Conservation (phyloP, 148 eudicot species). For the Diospyros lotus region DNA sequence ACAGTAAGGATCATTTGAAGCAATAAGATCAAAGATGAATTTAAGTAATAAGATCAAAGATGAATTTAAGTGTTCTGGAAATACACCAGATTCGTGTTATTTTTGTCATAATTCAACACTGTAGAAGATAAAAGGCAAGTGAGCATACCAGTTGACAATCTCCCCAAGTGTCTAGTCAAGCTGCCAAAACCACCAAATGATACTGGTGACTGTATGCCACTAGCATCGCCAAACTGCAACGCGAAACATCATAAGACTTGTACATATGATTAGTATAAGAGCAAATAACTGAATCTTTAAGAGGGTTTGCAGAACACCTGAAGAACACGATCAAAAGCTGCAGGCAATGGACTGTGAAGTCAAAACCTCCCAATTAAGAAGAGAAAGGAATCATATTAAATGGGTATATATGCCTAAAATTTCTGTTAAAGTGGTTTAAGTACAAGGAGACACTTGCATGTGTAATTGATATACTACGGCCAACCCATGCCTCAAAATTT, state of each 20-base stretch:
- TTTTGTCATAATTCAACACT: background rate
- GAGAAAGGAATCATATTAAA: conserved; percentile 17
- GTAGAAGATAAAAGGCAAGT: background rate
- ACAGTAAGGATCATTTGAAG: conserved; percentile 1
- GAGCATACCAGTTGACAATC: conserved; percentile 69
- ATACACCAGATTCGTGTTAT: background rate
- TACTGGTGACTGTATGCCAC: conserved; percentile 98
- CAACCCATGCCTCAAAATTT: background rate
- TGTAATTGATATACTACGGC: background rate
- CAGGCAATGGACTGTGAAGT: conserved; percentile 78
- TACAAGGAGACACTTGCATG: background rate
- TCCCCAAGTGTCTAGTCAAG: conserved; percentile 92
- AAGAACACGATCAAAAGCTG: conserved; percentile 83
- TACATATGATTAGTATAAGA: conserved; percentile 15
- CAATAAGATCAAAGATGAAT: background rate
- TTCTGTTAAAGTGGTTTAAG: conserved; percentile 7
- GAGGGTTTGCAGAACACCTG: conserved; percentile 56
- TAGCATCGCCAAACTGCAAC: conserved; percentile 98
- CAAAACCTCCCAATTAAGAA: conserved; percentile 24
- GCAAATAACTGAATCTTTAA: conserved; percentile 18
- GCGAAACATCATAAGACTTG: conserved; percentile 15
- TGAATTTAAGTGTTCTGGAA: background rate
- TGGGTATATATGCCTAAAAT: conserved; percentile 3
- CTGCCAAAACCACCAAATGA: conserved; percentile 99
- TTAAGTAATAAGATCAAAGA: background rate